Evolutionary conservation across 805 yeast genomes (phyloP).

Genomic region (Ogataea zsoltii): DNA sequence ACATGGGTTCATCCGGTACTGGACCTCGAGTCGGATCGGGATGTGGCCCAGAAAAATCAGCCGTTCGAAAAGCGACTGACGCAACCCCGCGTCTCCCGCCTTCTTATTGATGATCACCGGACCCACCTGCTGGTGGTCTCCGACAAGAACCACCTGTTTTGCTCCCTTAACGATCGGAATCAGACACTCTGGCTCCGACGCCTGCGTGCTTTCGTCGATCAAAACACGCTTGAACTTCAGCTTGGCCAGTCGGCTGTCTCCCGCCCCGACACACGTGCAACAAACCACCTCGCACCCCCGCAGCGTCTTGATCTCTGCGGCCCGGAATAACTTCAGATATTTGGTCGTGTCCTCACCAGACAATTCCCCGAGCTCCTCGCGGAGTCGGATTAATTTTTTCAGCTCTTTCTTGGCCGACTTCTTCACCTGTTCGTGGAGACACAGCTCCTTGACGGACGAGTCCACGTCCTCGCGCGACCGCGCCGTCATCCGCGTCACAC

Average conservation of each 20-base stretch:
- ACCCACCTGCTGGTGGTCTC: constrained; percentile 95
- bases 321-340: constrained; percentile 42
- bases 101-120: constrained; percentile 81
- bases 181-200: constrained; percentile 88
- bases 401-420: constrained; percentile 54
- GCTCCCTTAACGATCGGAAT: constrained; percentile 90
- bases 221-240: constrained; percentile 73
- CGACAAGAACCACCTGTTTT: constrained; percentile 81
- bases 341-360: constrained; percentile 51
- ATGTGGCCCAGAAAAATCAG: constrained; percentile 77
- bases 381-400: constrained; percentile 56
- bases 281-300: constrained; percentile 75
- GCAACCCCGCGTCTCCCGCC: constrained; percentile 85
- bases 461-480: constrained; percentile 80
- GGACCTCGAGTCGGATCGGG: constrained; percentile 87
- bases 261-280: constrained; percentile 92
- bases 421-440: constrained; percentile 56
- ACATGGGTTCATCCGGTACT: constrained; percentile 92
- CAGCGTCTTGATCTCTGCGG: constrained; percentile 52
- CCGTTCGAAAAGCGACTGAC: constrained; percentile 86
- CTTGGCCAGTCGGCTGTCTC: constrained; percentile 60
- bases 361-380: constrained; percentile 69
- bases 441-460: constrained; percentile 54
- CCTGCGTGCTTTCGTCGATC: constrained; percentile 93
- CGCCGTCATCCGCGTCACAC: constrained; percentile 77